These are phyloP conservation scores for Allantophomopsis cytisporea DNA, from an alignment of 2,329 filamentous ascomycete species.

Conservation along the genomic window DNA sequence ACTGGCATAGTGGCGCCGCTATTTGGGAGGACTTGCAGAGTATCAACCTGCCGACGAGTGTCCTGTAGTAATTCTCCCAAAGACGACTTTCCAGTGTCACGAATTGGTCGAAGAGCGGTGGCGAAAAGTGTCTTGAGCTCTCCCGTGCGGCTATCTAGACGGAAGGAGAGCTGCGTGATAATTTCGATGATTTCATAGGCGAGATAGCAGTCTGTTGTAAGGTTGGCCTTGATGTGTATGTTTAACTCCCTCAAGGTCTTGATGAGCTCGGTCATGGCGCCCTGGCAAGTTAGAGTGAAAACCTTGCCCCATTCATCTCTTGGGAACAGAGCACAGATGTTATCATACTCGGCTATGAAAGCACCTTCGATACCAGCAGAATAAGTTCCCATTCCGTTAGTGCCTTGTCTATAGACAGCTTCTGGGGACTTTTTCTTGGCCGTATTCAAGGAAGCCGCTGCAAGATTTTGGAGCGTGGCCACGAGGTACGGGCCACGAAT, in stretches of 20 bases:
- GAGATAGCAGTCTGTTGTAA: slow-evolving; percentile 85
- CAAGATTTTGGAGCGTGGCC: slow-evolving; percentile 69
- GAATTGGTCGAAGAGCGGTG: slow-evolving; percentile 75
- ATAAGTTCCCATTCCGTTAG: slow-evolving; percentile 85
- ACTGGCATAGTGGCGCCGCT: slow-evolving; percentile 71
- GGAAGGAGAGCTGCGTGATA: slow-evolving; percentile 64
- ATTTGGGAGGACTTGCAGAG: slow-evolving; percentile 53
- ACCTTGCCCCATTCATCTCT: slow-evolving; percentile 74
- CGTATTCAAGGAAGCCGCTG: slow-evolving; percentile 74
- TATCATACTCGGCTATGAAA: slow-evolving; percentile 80
- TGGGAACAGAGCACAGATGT: slow-evolving; percentile 75
- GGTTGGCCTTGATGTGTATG: slow-evolving; percentile 71
- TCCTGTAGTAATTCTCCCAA: slow-evolving; percentile 76
- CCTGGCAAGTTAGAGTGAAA: slow-evolving; percentile 66
- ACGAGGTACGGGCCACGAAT: slow-evolving; percentile 80
- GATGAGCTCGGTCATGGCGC: slow-evolving; percentile 67
- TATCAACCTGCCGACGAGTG: slow-evolving; percentile 54
- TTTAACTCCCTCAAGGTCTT: slow-evolving; percentile 84
- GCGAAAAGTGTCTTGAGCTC: slow-evolving; percentile 75
- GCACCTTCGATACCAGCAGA: slow-evolving; percentile 77
- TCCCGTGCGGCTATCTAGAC: slow-evolving; percentile 69
- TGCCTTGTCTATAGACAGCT: slow-evolving; percentile 75
- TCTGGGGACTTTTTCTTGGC: slow-evolving; percentile 67
- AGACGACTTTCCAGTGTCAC: slow-evolving; percentile 83
- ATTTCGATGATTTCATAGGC: slow-evolving; percentile 94